A percentile compares a stretch with the other conserved stretches of the same genome.
Conservation (phyloP, 192 early-diverging fungal genomes). For the Umbelopsis ramanniana region DNA sequence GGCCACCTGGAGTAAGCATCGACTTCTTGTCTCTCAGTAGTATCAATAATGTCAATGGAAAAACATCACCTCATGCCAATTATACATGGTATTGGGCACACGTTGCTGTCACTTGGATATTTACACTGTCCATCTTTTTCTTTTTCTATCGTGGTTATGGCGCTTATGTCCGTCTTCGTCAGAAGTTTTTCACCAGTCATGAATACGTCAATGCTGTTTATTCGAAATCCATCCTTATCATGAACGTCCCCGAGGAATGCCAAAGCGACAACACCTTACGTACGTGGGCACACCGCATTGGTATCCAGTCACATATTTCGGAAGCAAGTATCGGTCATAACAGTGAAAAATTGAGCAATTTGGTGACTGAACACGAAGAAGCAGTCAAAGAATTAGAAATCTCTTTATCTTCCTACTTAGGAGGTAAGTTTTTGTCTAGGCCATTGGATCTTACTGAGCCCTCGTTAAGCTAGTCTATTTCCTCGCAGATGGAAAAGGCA, state of each 20-base stretch:
- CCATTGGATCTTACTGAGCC: background rate
- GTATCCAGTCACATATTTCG: constrained; percentile 45
- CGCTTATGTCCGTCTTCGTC: constrained; percentile 54
- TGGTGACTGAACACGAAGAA: constrained; percentile 66
- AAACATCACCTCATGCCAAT: constrained; percentile 33
- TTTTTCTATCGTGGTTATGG: constrained; percentile 61
- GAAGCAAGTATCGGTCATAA: constrained; percentile 71
- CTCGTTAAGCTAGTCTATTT: too few relatives aligned
- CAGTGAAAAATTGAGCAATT: constrained; percentile 65
- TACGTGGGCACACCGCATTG: constrained; percentile 46
- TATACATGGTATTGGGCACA: constrained; percentile 68
- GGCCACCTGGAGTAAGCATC: constrained; percentile 41
- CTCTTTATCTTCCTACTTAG: constrained; percentile 64
- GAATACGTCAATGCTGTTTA: constrained; percentile 62
- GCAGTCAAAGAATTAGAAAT: constrained; percentile 67
- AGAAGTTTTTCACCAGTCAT: constrained; percentile 60
- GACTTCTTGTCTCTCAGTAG: constrained; percentile 42
- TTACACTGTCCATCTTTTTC: constrained; percentile 57
- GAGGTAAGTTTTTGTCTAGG: constrained; percentile 33
- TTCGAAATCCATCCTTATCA: constrained; percentile 70
- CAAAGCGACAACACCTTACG: constrained; percentile 55
- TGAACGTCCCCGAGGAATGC: constrained; percentile 59
- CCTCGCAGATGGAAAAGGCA: constrained; percentile 33
- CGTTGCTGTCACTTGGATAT: constrained; percentile 63
- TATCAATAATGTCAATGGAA: constrained; percentile 37